These are phyloP conservation scores for Aurantiochytrium sp. DNA, from an alignment of 108 stramenopile species.

Conservation along the genomic window DNA sequence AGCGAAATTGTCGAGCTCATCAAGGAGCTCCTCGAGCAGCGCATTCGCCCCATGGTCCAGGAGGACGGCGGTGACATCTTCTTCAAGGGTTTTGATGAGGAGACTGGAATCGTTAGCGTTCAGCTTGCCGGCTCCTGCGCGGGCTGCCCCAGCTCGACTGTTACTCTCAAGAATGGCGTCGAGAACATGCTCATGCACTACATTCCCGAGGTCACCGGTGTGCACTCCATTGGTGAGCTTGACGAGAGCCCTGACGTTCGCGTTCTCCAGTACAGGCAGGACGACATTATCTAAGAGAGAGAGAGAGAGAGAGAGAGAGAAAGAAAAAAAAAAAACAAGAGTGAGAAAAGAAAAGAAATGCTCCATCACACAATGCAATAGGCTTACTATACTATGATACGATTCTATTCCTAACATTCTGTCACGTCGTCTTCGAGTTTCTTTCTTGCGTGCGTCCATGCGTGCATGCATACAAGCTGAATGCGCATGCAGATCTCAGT, in stretches of 20 bases:
- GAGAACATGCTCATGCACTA: slow-evolving; percentile 99
- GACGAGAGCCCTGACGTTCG: slow-evolving; percentile 27
- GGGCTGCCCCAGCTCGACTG: slow-evolving; percentile 84
- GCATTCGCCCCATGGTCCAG: slow-evolving; percentile 93
- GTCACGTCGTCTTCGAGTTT: too few relatives aligned
- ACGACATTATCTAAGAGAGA: background rate
- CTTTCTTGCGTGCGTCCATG: too few relatives aligned
- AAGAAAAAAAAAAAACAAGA: too few relatives aligned
- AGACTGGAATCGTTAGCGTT: slow-evolving; percentile 69
- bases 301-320: too few relatives aligned
- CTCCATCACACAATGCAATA: too few relatives aligned
- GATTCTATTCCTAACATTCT: too few relatives aligned
- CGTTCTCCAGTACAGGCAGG: background rate
- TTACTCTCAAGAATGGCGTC: slow-evolving; percentile 94
- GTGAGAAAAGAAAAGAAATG: too few relatives aligned
- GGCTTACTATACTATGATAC: too few relatives aligned
- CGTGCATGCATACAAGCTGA: too few relatives aligned
- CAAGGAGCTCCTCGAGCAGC: slow-evolving; percentile 90
- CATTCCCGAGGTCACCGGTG: slow-evolving; percentile 87
- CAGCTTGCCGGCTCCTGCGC: slow-evolving; percentile 76
- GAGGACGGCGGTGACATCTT: slow-evolving; percentile 99
- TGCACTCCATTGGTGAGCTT: slow-evolving; percentile 71
- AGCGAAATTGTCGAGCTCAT: slow-evolving; percentile 95
- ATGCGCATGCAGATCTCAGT: too few relatives aligned
- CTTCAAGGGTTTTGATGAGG: slow-evolving; percentile 67